Percentiles rank a stretch among this genome's conserved stretches.
These are phyloP conservation scores for Hydrangea macrophylla DNA, from an alignment of 148 eudicot species.

Conservation along the genomic window DNA sequence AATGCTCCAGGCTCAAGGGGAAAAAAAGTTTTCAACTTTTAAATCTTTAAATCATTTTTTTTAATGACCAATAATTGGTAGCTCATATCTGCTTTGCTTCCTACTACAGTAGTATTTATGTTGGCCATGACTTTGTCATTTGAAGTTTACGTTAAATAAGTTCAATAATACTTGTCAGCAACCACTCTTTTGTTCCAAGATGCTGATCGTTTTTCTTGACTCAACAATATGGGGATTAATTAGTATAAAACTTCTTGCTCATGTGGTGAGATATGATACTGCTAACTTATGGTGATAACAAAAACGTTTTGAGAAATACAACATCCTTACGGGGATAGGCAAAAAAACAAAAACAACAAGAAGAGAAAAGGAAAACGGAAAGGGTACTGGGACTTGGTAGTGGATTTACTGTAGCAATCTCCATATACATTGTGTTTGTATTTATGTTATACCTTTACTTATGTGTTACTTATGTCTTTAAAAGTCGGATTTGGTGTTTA, in stretches of 20 bases:
- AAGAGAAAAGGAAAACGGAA: not conserved
- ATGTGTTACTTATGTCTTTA: no score
- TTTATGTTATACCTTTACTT: not conserved
- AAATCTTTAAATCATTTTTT: not conserved
- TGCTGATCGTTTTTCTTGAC: no score
- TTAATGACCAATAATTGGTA: no score
- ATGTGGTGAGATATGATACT: not conserved
- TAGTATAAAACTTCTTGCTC: no score
- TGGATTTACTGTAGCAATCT: not conserved
- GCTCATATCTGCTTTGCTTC: not conserved
- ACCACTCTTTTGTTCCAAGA: no score
- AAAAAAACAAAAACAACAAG: not conserved
- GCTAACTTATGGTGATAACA: not conserved
- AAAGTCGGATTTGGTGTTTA: not conserved
- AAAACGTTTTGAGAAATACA: not conserved
- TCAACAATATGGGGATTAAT: no score
- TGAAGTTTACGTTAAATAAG: no score
- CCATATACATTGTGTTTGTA: not conserved
- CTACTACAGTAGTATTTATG: not conserved
- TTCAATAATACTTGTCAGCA: no score
- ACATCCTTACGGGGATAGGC: not conserved
- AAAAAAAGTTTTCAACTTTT: not conserved
- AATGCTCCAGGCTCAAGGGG: not conserved
- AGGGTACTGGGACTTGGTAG: not conserved
- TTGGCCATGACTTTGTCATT: not conserved